A percentile compares a stretch with the other conserved stretches of the same genome.
Evolutionary conservation across 2,329 filamentous ascomycete species (phyloP).

Genomic region (Clarireedia hainanense): DNA sequence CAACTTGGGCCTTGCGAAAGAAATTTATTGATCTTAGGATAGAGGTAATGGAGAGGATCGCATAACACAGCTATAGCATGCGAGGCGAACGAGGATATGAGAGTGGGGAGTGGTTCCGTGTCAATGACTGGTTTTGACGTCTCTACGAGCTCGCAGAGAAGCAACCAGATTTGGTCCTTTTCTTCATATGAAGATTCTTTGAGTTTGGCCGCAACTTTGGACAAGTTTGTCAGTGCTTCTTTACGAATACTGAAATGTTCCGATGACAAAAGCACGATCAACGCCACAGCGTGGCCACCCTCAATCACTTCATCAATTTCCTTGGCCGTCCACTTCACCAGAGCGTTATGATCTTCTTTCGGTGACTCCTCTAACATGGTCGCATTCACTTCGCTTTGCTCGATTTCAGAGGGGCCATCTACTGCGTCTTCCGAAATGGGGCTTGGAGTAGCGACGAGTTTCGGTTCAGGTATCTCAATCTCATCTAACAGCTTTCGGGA

Average conservation of each 20-base stretch:
- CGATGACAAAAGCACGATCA: conserved; percentile 72
- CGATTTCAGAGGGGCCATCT: conserved; percentile 9
- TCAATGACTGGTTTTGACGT: conserved; percentile 53
- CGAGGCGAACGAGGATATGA: conserved; percentile 68
- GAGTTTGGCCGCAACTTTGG: conserved; percentile 55
- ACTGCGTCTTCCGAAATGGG: not conserved
- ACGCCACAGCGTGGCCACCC: conserved; percentile 60
- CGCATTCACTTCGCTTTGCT: conserved; percentile 13
- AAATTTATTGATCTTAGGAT: conserved; percentile 79
- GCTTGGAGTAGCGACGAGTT: not conserved
- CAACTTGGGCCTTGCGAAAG: conserved; percentile 71
- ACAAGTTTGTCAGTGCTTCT: conserved; percentile 64
- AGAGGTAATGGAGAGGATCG: conserved; percentile 74
- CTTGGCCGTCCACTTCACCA: conserved; percentile 65
- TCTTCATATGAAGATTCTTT: conserved; percentile 66
- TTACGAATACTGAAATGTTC: conserved; percentile 66
- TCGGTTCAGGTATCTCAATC: conserved; percentile 17
- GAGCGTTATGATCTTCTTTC: conserved; percentile 39
- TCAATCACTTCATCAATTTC: conserved; percentile 72
- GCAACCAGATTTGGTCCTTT: conserved; percentile 68
- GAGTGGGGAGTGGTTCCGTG: conserved; percentile 56
- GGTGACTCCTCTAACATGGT: conserved; percentile 12
- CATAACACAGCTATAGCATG: conserved; percentile 62
- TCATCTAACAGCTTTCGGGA: conserved; percentile 23
- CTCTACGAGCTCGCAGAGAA: conserved; percentile 73